Conservation (phyloP, 2,329 filamentous ascomycete genomes). For the Endothia cerciana region DNA sequence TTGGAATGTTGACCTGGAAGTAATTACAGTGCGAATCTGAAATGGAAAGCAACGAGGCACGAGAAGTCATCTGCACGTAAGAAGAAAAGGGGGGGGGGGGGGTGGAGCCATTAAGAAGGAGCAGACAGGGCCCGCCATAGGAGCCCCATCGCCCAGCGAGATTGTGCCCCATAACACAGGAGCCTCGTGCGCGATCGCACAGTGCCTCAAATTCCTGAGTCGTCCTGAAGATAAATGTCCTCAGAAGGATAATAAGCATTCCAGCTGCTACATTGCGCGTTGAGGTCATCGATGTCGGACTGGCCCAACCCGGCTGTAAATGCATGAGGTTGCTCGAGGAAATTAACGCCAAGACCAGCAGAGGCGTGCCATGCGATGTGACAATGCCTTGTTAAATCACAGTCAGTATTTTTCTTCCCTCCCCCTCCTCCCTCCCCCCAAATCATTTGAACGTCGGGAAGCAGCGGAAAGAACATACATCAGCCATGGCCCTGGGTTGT, state of each 20-base stretch:
- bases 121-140: neutral
- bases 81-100: neutral
- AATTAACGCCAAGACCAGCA: conserved; percentile 23
- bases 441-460: no score
- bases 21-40: neutral
- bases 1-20: neutral
- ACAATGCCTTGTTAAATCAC: conserved; percentile 20
- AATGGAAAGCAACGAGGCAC: neutral
- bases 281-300: conserved; percentile 21
- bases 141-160: neutral
- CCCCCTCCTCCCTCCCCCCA: no score
- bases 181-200: neutral
- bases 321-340: conserved; percentile 22
- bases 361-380: conserved; percentile 29
- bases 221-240: conserved; percentile 18
- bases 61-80: neutral
- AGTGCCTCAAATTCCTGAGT: conserved; percentile 24
- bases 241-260: conserved; percentile 22
- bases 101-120: neutral
- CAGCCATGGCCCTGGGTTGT: conserved; percentile 54
- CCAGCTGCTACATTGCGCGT: conserved; percentile 22
- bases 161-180: neutral
- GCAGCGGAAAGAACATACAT: conserved; percentile 13
- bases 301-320: conserved; percentile 16
- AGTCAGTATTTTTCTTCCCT: neutral